Percentiles rank a stretch among this genome's conserved stretches.
Evolutionary conservation across 495 filamentous ascomycete species (phyloP).

Genomic region (Neurospora sp.): DNA sequence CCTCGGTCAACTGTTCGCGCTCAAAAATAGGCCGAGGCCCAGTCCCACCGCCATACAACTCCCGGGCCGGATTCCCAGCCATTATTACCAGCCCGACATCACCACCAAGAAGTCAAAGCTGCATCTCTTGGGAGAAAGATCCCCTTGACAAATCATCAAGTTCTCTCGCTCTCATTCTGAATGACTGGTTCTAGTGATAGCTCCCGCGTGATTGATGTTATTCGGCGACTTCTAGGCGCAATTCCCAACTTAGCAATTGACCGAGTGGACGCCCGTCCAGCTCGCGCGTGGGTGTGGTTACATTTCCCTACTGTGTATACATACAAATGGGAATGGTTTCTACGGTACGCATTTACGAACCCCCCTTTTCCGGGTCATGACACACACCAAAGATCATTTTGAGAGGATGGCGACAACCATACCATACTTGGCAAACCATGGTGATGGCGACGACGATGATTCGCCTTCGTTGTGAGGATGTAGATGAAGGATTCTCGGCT

Average conservation of each 20-base stretch:
- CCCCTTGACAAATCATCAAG: neutral
- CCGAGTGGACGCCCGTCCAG: neutral
- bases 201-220: neutral
- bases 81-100: neutral
- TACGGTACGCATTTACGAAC: neutral
- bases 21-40: neutral
- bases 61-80: neutral
- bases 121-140: neutral
- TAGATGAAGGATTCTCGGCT: neutral
- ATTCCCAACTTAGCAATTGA: neutral
- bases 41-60: neutral
- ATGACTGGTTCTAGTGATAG: neutral
- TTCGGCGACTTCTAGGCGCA: neutral
- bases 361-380: neutral
- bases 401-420: neutral
- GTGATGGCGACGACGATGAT: neutral
- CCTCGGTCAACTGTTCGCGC: neutral
- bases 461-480: neutral
- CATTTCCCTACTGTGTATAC: neutral
- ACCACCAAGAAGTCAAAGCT: neutral
- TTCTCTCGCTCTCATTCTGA: neutral
- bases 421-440: neutral
- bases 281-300: neutral
- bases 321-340: neutral
- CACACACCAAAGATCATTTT: neutral